Conservation (phyloP, 805 yeast species). For the Candida pseudoglaebosa region DNA sequence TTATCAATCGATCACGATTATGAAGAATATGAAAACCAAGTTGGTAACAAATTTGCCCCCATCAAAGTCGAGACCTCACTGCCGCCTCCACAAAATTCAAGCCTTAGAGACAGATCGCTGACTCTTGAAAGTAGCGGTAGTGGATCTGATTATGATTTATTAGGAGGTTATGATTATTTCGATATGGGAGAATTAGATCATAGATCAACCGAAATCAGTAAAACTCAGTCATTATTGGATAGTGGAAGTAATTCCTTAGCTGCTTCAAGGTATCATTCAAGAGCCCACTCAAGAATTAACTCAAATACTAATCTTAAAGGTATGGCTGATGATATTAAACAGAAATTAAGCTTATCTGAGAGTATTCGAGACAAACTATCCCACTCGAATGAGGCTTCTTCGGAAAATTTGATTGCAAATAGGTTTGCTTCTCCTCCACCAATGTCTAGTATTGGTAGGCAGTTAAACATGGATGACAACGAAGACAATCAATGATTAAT, state of each 20-base stretch:
- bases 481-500: too few relatives aligned
- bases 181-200: constrained; percentile 65
- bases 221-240: constrained; percentile 28
- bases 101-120: constrained; percentile 1
- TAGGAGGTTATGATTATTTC: constrained; percentile 88
- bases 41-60: constrained; percentile 14
- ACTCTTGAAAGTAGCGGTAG: constrained; percentile 2
- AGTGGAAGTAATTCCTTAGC: constrained; percentile 16
- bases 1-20: constrained; percentile 16
- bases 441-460: constrained; percentile 10
- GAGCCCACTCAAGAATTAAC: constrained; percentile 29
- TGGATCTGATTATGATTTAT: constrained; percentile 28
- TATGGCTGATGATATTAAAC: constrained; percentile 19
- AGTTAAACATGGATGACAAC: constrained; percentile 9
- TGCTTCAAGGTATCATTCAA: constrained; percentile 22
- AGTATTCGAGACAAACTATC: constrained; percentile 33
- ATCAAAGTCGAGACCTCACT: constrained; percentile 4
- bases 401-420: constrained; percentile 1
- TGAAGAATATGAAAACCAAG: constrained; percentile 3
- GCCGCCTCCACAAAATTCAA: background rate
- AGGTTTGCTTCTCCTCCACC: background rate
- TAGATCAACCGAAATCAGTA: constrained; percentile 39
- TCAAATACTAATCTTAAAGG: constrained; percentile 10
- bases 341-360: constrained; percentile 32
- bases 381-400: constrained; percentile 5